Conservation (phyloP, 2,329 filamentous ascomycete species). For the Knufia petricola region DNA sequence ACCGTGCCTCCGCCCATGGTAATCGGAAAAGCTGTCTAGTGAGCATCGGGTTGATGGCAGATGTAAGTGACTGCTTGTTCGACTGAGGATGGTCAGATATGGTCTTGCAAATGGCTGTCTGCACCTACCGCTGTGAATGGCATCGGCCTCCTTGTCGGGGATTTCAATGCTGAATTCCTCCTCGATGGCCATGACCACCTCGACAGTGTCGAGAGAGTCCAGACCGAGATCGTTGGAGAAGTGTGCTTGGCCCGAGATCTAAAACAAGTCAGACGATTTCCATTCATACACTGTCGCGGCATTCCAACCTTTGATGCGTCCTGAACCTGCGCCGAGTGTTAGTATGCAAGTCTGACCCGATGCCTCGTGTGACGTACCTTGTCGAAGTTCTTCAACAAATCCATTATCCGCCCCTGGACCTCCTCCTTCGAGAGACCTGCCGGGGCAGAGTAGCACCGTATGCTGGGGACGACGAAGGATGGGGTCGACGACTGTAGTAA, state of each 20-base stretch:
- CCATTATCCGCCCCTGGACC: constrained; percentile 85
- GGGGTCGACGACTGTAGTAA: constrained; percentile 53
- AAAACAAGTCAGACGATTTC: constrained; percentile 11
- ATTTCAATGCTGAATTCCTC: constrained; percentile 96
- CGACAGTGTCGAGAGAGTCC: constrained; percentile 95
- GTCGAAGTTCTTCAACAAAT: constrained; percentile 90
- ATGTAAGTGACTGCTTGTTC: constrained; percentile 95
- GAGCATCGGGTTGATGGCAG: constrained; percentile 72
- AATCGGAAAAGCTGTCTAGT: constrained; percentile 11
- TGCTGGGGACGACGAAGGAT: constrained; percentile 55
- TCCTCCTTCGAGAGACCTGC: constrained; percentile 70
- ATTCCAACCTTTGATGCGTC: constrained; percentile 47
- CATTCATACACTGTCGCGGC: background rate
- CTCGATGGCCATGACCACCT: constrained; percentile 99
- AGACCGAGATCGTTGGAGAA: constrained; percentile 96
- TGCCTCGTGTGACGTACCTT: constrained; percentile 54
- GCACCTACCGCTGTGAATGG: constrained; percentile 79
- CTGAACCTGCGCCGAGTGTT: constrained; percentile 29
- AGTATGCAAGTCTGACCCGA: constrained; percentile 13
- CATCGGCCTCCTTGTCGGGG: constrained; percentile 91
- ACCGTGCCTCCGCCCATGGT: background rate
- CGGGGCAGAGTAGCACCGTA: constrained; percentile 79
- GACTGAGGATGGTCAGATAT: constrained; percentile 46
- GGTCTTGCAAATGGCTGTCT: background rate
- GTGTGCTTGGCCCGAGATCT: constrained; percentile 79